A percentile compares a stretch with the other conserved stretches of the same genome.
These are phyloP conservation scores for Eucalyptus viminalis DNA, from an alignment of 345 rosid species.

Conservation along the genomic window DNA sequence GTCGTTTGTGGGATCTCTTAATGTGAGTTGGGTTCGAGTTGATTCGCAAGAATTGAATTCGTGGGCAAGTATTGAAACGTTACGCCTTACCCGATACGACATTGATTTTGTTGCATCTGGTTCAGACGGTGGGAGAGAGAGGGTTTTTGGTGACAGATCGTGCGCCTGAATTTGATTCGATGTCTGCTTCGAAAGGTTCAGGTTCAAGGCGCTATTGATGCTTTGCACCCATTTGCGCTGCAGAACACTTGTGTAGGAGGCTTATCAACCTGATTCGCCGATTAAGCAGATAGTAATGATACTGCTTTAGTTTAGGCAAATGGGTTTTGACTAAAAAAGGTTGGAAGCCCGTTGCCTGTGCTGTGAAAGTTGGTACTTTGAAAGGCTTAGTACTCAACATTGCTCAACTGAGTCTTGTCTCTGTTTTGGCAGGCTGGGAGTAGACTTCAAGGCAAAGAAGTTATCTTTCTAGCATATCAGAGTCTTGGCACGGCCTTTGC, in stretches of 20 bases:
- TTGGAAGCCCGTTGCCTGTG: neutral
- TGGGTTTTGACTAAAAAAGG: neutral
- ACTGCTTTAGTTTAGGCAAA: neutral
- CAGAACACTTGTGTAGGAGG: neutral
- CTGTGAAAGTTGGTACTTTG: neutral
- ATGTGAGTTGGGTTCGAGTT: neutral
- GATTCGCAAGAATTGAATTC: neutral
- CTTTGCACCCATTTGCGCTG: neutral
- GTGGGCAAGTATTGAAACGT: neutral
- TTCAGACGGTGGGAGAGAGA: neutral
- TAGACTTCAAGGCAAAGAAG: slow-evolving; percentile 26
- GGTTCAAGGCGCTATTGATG: neutral
- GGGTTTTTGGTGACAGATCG: neutral
- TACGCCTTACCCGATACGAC: neutral
- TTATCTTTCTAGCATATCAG: slow-evolving; percentile 67
- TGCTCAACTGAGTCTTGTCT: neutral
- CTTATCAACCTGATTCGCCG: neutral
- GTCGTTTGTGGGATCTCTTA: neutral
- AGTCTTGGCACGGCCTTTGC: slow-evolving; percentile 79
- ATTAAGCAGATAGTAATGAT: neutral
- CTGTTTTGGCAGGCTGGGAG: slow-evolving; percentile 40
- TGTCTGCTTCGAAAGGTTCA: neutral
- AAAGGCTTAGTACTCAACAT: neutral
- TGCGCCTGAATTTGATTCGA: neutral
- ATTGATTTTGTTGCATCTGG: neutral